Conservation (phyloP, 352 stramenopile genomes). For the Globisporangium splendens region DNA sequence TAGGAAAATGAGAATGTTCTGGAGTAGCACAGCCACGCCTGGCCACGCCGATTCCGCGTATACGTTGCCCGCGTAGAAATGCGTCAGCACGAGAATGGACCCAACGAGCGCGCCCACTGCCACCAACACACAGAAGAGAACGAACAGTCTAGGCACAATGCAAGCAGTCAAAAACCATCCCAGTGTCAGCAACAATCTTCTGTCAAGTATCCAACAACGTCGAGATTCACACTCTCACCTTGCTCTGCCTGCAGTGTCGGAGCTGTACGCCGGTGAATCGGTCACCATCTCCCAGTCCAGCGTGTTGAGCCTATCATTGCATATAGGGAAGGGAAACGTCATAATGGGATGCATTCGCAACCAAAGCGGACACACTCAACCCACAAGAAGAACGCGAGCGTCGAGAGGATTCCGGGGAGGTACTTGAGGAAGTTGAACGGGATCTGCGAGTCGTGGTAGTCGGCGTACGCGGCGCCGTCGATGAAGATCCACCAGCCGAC, state of each 20-base stretch:
- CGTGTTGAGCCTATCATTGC: constrained; percentile 37
- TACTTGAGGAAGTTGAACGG: constrained; percentile 63
- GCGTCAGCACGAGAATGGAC: constrained; percentile 56
- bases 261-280: constrained; percentile 43
- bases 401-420: constrained; percentile 48
- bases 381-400: constrained; percentile 56
- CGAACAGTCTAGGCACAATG: constrained; percentile 31
- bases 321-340: neutral
- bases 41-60: constrained; percentile 58
- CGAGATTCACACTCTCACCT: constrained; percentile 18
- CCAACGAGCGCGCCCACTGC: constrained; percentile 34
- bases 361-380: constrained; percentile 6
- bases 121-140: constrained; percentile 50
- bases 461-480: constrained; percentile 42
- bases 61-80: constrained; percentile 52
- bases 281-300: constrained; percentile 65
- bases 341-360: neutral
- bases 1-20: constrained; percentile 60
- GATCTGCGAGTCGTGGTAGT: constrained; percentile 43
- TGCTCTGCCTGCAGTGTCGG: constrained; percentile 39
- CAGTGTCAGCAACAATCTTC: neutral
- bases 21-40: constrained; percentile 50
- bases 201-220: neutral
- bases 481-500: constrained; percentile 62
- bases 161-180: too few species aligned